phyloP scores from a whole-genome alignment of 2,329 filamentous ascomycete species.

The Colletotrichum phormii region DNA sequence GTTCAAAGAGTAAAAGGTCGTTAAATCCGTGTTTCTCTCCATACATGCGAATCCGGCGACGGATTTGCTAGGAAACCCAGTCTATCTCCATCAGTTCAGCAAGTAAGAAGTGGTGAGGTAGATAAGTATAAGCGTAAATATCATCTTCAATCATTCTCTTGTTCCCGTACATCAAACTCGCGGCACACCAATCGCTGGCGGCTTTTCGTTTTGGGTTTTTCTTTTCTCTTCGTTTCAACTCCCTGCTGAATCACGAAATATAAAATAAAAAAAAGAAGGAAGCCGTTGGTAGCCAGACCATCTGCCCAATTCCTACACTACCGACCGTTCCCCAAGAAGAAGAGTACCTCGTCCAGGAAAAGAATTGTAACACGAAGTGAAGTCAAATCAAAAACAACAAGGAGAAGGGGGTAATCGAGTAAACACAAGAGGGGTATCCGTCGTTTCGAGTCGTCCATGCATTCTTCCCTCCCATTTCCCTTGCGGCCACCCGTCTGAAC shows the following conservation, averaged over 20 bases:
- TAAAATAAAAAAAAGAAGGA: slow-evolving; percentile 32
- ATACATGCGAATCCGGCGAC: slow-evolving; percentile 52
- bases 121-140: slow-evolving; percentile 32
- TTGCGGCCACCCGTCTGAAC: slow-evolving; percentile 43
- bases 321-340: slow-evolving; percentile 32
- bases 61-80: slow-evolving; percentile 49
- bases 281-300: slow-evolving; percentile 38
- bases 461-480: slow-evolving; percentile 51
- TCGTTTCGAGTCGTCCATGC: slow-evolving; percentile 58
- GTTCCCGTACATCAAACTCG: slow-evolving; percentile 37
- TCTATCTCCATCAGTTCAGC: slow-evolving; percentile 52
- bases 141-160: slow-evolving; percentile 40
- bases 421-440: slow-evolving; percentile 53
- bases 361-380: slow-evolving; percentile 33
- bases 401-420: slow-evolving; percentile 37
- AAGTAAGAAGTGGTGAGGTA: slow-evolving; percentile 14
- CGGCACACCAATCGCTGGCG: slow-evolving; percentile 14
- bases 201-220: slow-evolving; percentile 38
- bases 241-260: slow-evolving; percentile 29
- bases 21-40: slow-evolving; percentile 24
- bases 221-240: slow-evolving; percentile 38
- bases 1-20: not conserved
- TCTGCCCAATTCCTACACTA: slow-evolving; percentile 15
- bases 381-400: slow-evolving; percentile 32
- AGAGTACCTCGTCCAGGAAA: slow-evolving; percentile 5